Evolutionary conservation across 495 filamentous ascomycete species (phyloP).

Genomic region (Talaromyces thailandensis): DNA sequence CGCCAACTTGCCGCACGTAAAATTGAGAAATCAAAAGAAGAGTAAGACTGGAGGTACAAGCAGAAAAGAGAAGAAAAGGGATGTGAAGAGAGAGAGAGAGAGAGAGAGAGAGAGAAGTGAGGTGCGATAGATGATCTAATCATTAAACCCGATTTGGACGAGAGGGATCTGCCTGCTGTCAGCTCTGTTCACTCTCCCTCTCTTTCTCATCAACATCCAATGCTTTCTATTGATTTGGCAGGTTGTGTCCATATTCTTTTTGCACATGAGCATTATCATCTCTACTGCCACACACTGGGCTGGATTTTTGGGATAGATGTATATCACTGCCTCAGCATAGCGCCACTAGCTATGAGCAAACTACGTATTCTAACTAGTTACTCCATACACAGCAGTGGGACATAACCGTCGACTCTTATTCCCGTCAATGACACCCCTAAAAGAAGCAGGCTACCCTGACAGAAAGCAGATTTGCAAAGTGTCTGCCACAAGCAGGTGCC

Average conservation of each 20-base stretch:
- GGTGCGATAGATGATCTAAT: background rate
- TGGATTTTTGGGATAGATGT: too few relatives aligned
- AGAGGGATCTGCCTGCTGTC: background rate
- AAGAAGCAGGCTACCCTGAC: too few relatives aligned
- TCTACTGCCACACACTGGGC: too few relatives aligned
- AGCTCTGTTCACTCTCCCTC: background rate
- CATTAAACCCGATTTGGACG: background rate
- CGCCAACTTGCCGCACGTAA: background rate
- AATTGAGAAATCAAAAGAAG: background rate
- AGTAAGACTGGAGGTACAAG: background rate
- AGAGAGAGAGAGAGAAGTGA: constrained; percentile 11
- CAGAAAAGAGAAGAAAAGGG: constrained; percentile 10
- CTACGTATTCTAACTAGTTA: too few relatives aligned
- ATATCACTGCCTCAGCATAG: too few relatives aligned
- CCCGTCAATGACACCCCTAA: background rate
- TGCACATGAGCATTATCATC: too few relatives aligned
- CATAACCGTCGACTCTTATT: background rate
- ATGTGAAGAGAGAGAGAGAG: constrained; percentile 9
- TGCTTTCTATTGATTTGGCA: background rate
- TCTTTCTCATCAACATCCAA: background rate
- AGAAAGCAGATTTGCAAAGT: background rate
- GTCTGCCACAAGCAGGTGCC: background rate
- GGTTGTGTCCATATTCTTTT: too few relatives aligned
- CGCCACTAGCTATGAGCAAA: too few relatives aligned
- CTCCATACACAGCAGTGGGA: too few relatives aligned